Base-by-base conservation (phyloP, 176 grass and related monocot species). In the Cocos nucifera region DNA sequence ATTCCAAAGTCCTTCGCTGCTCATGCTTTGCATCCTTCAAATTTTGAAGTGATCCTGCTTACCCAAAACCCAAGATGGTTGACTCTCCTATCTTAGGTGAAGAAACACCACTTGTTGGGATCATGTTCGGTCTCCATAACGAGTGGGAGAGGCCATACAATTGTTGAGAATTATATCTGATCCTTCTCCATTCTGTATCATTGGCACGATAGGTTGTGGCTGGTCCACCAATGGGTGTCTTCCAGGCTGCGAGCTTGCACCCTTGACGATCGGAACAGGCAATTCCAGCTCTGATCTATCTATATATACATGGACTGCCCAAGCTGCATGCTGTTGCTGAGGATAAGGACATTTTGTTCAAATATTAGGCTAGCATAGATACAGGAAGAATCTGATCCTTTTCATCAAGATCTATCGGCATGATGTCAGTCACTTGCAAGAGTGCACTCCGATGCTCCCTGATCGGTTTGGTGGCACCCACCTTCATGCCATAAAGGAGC, bases 371-470 rank as follows among this genome's bases (percentile, higher is more conserved):
- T 92, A 66, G 70, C 81, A 60, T 92, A 98, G 79, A 98, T 82
- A 56, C 89, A 79, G 3, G 82, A 58, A 4, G 68, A 90, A 52
- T 92, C 87, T 0, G 84, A 30, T 87, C 93, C 77, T 86, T 88
- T 53, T 98, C 87, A 62, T 98, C 81, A 12, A 98, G 67, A 49
- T 92, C 87, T 23, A 77, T 81, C 1, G 93, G 93, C 51, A 92
- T 73, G 66, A 98, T 98, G 78, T 98, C 87, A 3, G 87, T 92
- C 18, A 98, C 81, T 80, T 98, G 87, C 35, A 92, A 50, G 14
- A 79, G 73, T 10, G 87, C 84, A 21, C 75, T 81, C 6, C 93
- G 81, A 81, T 91, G 87, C 66, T 85, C 79, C 9, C 83, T 81
- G 3, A 79, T 25, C 22, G 81, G 87, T 53, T 86, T 92, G 4